Conservation (phyloP, 1,284 basidiomycete species). For the Austropuccinia psidii region DNA sequence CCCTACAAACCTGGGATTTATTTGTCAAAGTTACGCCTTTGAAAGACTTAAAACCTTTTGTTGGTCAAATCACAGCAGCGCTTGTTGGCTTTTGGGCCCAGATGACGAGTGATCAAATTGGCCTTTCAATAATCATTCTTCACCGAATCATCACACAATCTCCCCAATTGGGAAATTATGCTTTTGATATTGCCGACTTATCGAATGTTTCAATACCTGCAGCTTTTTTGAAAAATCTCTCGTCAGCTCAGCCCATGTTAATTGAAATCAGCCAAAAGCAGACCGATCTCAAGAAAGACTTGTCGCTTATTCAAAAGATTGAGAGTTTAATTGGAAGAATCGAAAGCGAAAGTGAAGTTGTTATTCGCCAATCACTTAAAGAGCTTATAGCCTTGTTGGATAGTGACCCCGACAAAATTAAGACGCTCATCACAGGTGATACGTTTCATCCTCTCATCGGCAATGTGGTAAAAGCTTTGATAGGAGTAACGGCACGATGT, state of each 20-base stretch:
- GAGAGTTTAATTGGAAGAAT: conserved; percentile 66
- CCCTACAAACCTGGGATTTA: conserved; percentile 70
- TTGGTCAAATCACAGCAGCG: conserved; percentile 80
- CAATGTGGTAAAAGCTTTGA: conserved; percentile 61
- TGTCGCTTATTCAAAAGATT: conserved; percentile 58
- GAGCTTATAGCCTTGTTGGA: conserved; percentile 67
- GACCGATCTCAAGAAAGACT: conserved; percentile 52
- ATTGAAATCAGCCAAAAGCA: conserved; percentile 53
- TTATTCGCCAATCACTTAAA: conserved; percentile 65
- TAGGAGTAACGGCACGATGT: conserved; percentile 66
- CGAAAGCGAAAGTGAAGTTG: conserved; percentile 70
- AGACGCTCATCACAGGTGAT: conserved; percentile 66
- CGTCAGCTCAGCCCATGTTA: conserved; percentile 48
- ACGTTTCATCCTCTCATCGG: conserved; percentile 73
- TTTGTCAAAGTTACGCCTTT: conserved; percentile 67
- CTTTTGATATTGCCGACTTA: conserved; percentile 73
- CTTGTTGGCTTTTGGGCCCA: conserved; percentile 69
- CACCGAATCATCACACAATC: conserved; percentile 64
- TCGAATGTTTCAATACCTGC: conserved; percentile 1
- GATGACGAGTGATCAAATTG: conserved; percentile 56
- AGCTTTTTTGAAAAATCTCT: too few species aligned
- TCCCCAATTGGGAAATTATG: conserved; percentile 53
- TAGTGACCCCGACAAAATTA: conserved; percentile 54
- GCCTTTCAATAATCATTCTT: conserved; percentile 59
- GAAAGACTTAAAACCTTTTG: conserved; percentile 69